Evolutionary conservation across 2,329 filamentous ascomycete genomes (phyloP).

Genomic region (Zymoseptoria tritici): DNA sequence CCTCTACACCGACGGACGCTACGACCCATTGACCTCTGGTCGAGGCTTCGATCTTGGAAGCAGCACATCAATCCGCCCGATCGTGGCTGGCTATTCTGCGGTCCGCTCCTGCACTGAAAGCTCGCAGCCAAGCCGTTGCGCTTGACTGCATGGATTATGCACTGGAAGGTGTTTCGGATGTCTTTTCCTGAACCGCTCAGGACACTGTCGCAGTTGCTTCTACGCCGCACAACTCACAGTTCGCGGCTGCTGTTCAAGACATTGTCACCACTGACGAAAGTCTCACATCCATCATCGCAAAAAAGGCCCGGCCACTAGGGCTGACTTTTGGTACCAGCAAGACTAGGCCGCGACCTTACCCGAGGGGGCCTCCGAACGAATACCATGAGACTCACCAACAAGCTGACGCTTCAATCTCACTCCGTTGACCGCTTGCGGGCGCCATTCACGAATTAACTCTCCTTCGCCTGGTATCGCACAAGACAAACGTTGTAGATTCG

Average conservation of each 20-base stretch:
- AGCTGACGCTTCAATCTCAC: constrained; percentile 13
- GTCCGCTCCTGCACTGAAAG: not conserved
- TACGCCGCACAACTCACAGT: constrained; percentile 1
- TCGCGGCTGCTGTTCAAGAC: constrained; percentile 5
- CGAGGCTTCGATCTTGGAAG: not conserved
- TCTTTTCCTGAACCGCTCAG: constrained; percentile 12
- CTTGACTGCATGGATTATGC: not conserved
- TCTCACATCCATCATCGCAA: not conserved
- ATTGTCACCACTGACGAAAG: constrained; percentile 8
- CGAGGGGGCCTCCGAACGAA: constrained; percentile 14
- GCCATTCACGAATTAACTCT: not conserved
- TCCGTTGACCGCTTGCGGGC: constrained; percentile 6
- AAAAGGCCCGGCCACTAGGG: not conserved
- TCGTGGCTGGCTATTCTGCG: not conserved
- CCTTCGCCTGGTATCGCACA: not conserved
- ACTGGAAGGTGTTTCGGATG: constrained; percentile 16
- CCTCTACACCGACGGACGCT: not conserved
- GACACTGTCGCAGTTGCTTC: constrained; percentile 4
- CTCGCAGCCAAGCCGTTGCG: not conserved
- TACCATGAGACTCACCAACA: constrained; percentile 8
- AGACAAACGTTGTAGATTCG: not conserved
- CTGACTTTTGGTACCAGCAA: constrained; percentile 8
- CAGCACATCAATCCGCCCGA: not conserved
- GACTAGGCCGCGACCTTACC: constrained; percentile 5
- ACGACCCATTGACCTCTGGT: not conserved